These are phyloP conservation scores for Aschersonia sp. DNA, from an alignment of 2,329 filamentous ascomycete species.

Conservation along the genomic window DNA sequence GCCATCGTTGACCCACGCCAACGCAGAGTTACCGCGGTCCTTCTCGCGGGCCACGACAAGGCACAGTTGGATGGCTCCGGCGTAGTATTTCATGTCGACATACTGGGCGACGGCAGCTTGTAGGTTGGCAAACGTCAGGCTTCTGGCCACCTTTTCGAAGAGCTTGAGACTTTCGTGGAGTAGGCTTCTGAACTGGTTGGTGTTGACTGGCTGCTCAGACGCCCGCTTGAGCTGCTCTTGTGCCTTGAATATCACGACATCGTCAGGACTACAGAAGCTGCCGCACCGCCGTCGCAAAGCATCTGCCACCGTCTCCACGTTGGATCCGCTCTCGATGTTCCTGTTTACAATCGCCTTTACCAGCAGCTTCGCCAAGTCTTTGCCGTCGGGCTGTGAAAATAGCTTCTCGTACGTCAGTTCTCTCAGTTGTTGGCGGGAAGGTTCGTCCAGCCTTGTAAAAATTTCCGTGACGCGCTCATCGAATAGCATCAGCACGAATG, in stretches of 20 bases:
- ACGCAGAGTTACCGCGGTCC: slow-evolving; percentile 74
- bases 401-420: slow-evolving; percentile 77
- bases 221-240: slow-evolving; percentile 89
- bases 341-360: slow-evolving; percentile 97
- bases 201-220: slow-evolving; percentile 60
- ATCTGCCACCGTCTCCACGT: slow-evolving; percentile 93
- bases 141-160: slow-evolving; percentile 79
- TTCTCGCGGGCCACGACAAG: slow-evolving; percentile 70
- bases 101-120: slow-evolving; percentile 68
- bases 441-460: slow-evolving; percentile 57
- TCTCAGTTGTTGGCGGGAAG: slow-evolving; percentile 52
- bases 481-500: slow-evolving; percentile 87
- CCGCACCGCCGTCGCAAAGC: slow-evolving; percentile 84
- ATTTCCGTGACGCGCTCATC: slow-evolving; percentile 89
- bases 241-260: slow-evolving; percentile 96
- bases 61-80: slow-evolving; percentile 79
- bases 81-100: slow-evolving; percentile 72
- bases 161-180: slow-evolving; percentile 80
- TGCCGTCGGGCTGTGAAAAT: slow-evolving; percentile 66
- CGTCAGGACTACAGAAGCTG: slow-evolving; percentile 93
- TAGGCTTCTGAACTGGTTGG: slow-evolving; percentile 61
- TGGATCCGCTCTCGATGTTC: slow-evolving; percentile 92
- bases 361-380: slow-evolving; percentile 80
- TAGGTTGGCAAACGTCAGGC: slow-evolving; percentile 67
- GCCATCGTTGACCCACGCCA: slow-evolving; percentile 78